phyloP scores from a whole-genome alignment of 2,329 filamentous ascomycete genomes.

The Delphinella strobiligena region DNA sequence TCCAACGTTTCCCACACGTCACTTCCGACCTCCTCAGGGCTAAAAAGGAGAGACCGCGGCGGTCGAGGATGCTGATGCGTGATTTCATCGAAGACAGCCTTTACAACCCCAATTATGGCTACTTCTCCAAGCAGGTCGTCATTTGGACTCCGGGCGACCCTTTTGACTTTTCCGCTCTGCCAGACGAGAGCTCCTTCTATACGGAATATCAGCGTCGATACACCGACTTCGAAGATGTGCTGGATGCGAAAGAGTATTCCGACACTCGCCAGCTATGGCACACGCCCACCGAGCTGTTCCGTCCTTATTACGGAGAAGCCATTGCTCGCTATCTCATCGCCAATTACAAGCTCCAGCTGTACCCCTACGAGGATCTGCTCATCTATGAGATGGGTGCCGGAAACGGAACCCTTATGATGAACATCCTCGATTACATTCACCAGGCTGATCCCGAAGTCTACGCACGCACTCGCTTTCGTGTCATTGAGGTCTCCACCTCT shows the following conservation, averaged over 20 bases:
- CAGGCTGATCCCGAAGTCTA: constrained; percentile 84
- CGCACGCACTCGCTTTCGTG: constrained; percentile 80
- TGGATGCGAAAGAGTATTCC: constrained; percentile 62
- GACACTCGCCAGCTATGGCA: constrained; percentile 91
- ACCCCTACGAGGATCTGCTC: constrained; percentile 90
- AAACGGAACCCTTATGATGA: constrained; percentile 94
- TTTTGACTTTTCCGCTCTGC: constrained; percentile 72
- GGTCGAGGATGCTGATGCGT: constrained; percentile 92
- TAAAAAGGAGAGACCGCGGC: constrained; percentile 62
- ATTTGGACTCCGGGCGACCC: constrained; percentile 90
- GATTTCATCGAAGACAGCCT: constrained; percentile 97
- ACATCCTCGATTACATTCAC: constrained; percentile 93
- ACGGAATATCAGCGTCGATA: constrained; percentile 65
- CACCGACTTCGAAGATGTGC: constrained; percentile 74
- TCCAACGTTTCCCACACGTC: constrained; percentile 69
- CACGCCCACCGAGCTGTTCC: constrained; percentile 93
- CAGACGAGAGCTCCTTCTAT: constrained; percentile 80
- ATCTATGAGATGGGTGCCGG: constrained; percentile 99
- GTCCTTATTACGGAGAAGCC: constrained; percentile 91
- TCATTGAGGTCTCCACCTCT: constrained; percentile 85
- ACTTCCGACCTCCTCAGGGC: constrained; percentile 66
- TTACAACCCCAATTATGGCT: constrained; percentile 90
- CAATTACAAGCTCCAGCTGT: constrained; percentile 89
- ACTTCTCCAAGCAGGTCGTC: constrained; percentile 91
- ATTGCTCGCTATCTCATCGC: constrained; percentile 91